These are phyloP conservation scores for Pigoraptor vietnamica DNA, from an alignment of 78 protist species.

Conservation along the genomic window DNA sequence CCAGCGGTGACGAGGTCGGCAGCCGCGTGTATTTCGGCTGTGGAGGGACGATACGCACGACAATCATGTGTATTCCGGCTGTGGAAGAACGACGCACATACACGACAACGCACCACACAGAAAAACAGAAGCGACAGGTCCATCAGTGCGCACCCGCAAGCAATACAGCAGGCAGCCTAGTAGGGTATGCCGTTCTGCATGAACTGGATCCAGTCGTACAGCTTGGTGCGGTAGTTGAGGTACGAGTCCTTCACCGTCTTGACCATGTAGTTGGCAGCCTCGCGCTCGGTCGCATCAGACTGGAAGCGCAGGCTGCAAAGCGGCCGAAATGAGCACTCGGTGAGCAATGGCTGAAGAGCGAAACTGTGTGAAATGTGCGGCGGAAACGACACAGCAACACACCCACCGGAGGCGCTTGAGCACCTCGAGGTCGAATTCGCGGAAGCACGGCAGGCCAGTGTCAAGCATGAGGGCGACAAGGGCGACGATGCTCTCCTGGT, in stretches of 20 bases:
- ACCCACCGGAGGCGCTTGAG: background rate
- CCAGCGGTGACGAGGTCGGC: too few relatives aligned
- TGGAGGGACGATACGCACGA: too few relatives aligned
- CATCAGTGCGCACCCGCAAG: too few relatives aligned
- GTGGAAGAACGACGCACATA: too few relatives aligned
- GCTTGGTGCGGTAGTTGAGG: constrained; percentile 1
- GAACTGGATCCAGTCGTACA: constrained; percentile 1
- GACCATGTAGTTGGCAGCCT: background rate
- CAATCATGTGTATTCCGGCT: too few relatives aligned
- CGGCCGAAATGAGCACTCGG: background rate
- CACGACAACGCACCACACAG: too few relatives aligned
- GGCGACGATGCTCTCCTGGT: background rate
- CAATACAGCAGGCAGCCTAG: too few relatives aligned
- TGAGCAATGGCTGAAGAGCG: too few relatives aligned
- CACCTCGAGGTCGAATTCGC: background rate
- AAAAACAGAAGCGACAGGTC: too few relatives aligned
- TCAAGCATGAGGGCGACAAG: constrained; percentile 8
- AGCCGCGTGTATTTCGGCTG: too few relatives aligned
- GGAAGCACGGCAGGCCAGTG: constrained; percentile 18
- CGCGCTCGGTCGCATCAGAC: background rate
- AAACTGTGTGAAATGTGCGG: too few relatives aligned
- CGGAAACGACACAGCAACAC: too few relatives aligned
- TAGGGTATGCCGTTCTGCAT: constrained; percentile 15
- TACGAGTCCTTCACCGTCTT: background rate
- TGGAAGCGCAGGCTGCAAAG: background rate